Base-by-base conservation (phyloP, 495 filamentous ascomycete genomes). In the Podospora pseudoanserina region DNA sequence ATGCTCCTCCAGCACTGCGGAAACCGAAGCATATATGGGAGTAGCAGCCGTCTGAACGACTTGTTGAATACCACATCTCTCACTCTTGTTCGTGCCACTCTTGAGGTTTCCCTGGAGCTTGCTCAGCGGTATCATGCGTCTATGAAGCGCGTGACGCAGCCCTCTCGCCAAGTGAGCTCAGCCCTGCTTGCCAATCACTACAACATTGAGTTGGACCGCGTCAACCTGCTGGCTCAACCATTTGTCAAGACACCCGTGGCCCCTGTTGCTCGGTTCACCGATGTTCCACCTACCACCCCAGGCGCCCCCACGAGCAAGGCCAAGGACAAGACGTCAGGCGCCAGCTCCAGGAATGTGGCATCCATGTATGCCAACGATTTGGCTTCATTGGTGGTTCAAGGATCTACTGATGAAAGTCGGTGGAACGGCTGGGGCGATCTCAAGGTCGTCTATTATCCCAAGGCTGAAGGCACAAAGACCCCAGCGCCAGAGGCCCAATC, bases 1-100 rank as follows among this genome's bases (percentile, higher is more conserved):
- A 84, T 96, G 67, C 84, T 99, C 16, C 81, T 97, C 54, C 91
- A 97, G 76, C 95, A 95, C 75, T 98, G 96, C 82, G 96, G 95
- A 65, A 99, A 99, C 73, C 86, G 96, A 72, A 97, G 94, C 80
- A 86, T 99, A 61, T 99, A 99, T 75, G 90, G 87, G 66, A 98
- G 96, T 80, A 97, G 94, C 72, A 84, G 76, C 67, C 91, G 94
- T 66, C 81, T 99, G 44, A 92, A 92, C 71, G 89, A 92, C 72
- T 84, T 99, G 49, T 85, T 99, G 66, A 92, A 96, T 73, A 93
- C 90, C 34, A 95, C 93, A 3, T 92, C 90, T 56, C 82, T 93
- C 28, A 86, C 87, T 61, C 85, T 99, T 26, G 81, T 98, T 34
- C 85, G 88, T 68, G 82, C 84, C 19, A 89, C 91, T 2, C 87